phyloP scores from a whole-genome alignment of 495 filamentous ascomycete species.

The Xylaria telfairii region DNA sequence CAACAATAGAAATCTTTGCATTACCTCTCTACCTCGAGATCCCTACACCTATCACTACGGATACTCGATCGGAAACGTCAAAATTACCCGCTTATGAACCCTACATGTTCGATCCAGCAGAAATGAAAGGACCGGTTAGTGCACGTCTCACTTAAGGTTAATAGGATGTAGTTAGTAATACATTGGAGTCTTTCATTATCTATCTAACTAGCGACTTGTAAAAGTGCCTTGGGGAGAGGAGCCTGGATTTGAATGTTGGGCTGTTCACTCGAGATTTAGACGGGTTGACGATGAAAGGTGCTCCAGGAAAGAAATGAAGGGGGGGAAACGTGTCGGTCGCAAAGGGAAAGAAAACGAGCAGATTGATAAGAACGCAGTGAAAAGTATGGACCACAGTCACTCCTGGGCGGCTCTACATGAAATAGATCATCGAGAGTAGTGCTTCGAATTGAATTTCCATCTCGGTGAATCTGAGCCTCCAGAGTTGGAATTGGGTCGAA shows the following conservation, averaged over 20 bases:
- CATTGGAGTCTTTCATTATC: slow-evolving; percentile 16
- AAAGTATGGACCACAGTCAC: not conserved
- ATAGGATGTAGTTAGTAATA: slow-evolving; percentile 1
- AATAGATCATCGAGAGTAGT: too few species aligned
- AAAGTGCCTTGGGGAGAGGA: not conserved
- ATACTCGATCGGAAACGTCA: not conserved
- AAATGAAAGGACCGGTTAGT: not conserved
- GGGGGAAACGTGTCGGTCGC: not conserved
- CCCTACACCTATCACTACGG: too few species aligned
- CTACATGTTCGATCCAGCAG: not conserved
- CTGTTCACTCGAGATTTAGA: not conserved
- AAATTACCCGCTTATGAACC: not conserved
- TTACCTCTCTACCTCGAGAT: too few species aligned
- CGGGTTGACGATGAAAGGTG: not conserved
- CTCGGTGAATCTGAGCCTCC: not conserved
- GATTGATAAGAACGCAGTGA: not conserved
- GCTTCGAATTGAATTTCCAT: not conserved
- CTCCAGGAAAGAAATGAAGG: not conserved
- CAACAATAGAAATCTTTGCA: too few species aligned
- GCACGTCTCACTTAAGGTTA: not conserved
- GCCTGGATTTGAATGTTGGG: not conserved
- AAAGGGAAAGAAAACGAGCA: not conserved
- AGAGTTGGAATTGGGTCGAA: too few species aligned
- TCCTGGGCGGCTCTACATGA: not conserved
- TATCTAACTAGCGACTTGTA: not conserved